Evolutionary conservation across 2,329 filamentous ascomycete species (phyloP), one percentile per base, ranked within the genome.

Genomic region (Orbilia brochopaga): DNA sequence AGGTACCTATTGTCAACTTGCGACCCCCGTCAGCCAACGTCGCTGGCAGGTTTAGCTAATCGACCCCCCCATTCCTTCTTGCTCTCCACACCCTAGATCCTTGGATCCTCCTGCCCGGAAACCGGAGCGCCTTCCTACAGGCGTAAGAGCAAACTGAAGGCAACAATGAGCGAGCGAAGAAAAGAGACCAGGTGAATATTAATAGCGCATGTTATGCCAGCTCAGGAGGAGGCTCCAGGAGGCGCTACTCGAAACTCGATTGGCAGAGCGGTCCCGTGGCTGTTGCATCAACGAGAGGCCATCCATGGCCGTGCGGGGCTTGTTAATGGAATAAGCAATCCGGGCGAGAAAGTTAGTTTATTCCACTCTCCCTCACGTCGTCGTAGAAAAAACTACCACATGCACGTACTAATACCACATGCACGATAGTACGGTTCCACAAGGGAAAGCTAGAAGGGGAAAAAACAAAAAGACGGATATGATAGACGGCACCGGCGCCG

Each of bases 101-200:
- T 48, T 21, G 44, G 11, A 48, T 19, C 6, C 13, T 48, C 44
- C 19, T 23, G 19, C 19, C 44, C 44, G 44, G 44, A 23, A 48
- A 48, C 19, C 44, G 44, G 44, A 21, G 44, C 44, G 44, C 15
- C 44, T 48, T 48, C 44, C 44, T 48, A 48, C 44, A 48, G 44
- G 44, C 44, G 19, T 48, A 23, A 19, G 6, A 11, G 17, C 8
- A 2, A 5, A 11, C n/a, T 10, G 44, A 17, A 48, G 27, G 27
- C 4, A 32, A 32, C 27, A 8, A 32, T 8, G 27, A 8, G 27
- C 21, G 19, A 21, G n/a, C n/a, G n/a, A 19, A 19, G 19, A 48
- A 48, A 48, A 19, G 44, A n/a, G n/a, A n/a, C n/a, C n/a, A n/a
- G n/a, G n/a, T 21, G 11, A 48, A 48, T 48, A 48, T 48, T 21